Conservation (phyloP, 78 protist species). For the Polysphondylium violaceum region DNA sequence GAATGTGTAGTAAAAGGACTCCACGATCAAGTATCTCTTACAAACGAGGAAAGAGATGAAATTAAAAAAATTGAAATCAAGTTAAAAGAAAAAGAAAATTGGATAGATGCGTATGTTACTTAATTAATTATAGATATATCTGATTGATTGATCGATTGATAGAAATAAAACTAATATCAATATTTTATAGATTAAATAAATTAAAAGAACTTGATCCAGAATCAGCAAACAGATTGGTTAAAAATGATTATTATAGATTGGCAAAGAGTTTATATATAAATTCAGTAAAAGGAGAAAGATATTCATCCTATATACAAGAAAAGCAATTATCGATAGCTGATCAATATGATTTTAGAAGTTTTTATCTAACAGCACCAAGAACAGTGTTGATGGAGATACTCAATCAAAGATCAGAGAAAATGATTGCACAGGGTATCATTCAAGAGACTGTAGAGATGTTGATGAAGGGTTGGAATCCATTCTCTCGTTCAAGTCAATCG, state of each 20-base stretch:
- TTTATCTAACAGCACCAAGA: slow-evolving; percentile 30
- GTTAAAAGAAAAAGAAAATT: slow-evolving; percentile 17
- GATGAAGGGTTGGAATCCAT: background rate
- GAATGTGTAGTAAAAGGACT: slow-evolving; percentile 23
- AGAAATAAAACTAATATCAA: background rate
- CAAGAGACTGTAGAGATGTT: slow-evolving; percentile 37
- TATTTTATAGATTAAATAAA: background rate
- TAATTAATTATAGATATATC: background rate
- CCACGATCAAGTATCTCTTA: background rate
- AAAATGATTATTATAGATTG: slow-evolving; percentile 40
- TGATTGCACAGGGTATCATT: slow-evolving; percentile 30
- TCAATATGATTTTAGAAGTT: slow-evolving; percentile 53
- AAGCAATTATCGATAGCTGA: background rate
- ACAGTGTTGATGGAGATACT: background rate
- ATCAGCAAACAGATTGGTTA: slow-evolving; percentile 7
- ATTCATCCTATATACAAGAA: slow-evolving; percentile 11
- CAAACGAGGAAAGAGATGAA: slow-evolving; percentile 11
- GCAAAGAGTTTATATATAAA: slow-evolving; percentile 39
- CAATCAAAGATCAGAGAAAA: slow-evolving; percentile 47
- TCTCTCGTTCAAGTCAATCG: background rate
- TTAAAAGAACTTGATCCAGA: slow-evolving; percentile 36
- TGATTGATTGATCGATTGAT: background rate
- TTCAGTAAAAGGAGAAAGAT: slow-evolving; percentile 27
- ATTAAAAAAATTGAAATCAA: background rate
- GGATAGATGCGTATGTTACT: slow-evolving; percentile 30